Percentiles rank a stretch among this genome's conserved stretches.
phyloP scores from a whole-genome alignment of 2,329 filamentous ascomycete genomes.

The Diaporthe vexans region DNA sequence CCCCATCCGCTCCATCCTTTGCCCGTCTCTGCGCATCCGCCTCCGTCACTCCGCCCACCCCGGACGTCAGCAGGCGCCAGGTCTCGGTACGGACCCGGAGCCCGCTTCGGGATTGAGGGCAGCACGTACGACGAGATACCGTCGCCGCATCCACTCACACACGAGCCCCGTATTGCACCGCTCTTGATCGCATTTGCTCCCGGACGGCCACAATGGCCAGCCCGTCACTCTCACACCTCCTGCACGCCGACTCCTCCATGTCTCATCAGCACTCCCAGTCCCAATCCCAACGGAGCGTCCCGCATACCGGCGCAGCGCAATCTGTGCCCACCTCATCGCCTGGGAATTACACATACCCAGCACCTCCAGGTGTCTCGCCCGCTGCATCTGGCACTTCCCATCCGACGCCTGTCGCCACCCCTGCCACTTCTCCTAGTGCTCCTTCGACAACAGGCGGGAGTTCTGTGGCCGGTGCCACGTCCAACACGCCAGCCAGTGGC shows the following conservation, averaged over 20 bases:
- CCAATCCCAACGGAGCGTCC: constrained; percentile 9
- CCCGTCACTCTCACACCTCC: constrained; percentile 43
- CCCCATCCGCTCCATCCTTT: constrained; percentile 7
- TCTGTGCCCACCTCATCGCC: constrained; percentile 15
- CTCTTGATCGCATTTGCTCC: background rate
- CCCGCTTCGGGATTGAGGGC: constrained; percentile 19
- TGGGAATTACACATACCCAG: constrained; percentile 33
- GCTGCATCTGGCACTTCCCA: constrained; percentile 36
- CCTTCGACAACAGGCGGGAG: constrained; percentile 44
- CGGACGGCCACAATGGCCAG: constrained; percentile 40
- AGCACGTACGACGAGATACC: constrained; percentile 18
- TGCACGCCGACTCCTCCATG: constrained; percentile 38
- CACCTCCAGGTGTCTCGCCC: constrained; percentile 34
- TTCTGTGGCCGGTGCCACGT: background rate
- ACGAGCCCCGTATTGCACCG: background rate
- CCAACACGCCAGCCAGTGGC: constrained; percentile 38
- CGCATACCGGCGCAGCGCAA: constrained; percentile 14
- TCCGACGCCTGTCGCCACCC: constrained; percentile 28
- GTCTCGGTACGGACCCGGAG: constrained; percentile 19
- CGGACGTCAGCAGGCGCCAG: constrained; percentile 11
- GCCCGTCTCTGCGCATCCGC: constrained; percentile 6
- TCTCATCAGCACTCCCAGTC: constrained; percentile 1
- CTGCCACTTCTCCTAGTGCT: constrained; percentile 43
- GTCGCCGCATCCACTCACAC: background rate
- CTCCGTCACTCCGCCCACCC: background rate